phyloP scores from a whole-genome alignment of 768 basidiomycete species.

The Amanita phalloides region DNA sequence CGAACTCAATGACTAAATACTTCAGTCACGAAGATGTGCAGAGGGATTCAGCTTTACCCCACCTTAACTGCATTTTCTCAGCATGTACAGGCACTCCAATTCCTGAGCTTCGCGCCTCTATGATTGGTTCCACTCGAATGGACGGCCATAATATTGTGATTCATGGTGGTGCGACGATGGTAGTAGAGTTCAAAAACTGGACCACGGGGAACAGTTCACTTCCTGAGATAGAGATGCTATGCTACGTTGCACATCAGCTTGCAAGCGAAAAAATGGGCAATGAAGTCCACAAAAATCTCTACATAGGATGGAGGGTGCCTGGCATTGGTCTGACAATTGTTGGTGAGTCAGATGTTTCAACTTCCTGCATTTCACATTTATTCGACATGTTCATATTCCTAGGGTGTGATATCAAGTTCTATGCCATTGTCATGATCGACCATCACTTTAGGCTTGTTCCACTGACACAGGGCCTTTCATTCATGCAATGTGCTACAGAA shows the following conservation, averaged over 20 bases:
- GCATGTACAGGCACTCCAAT: not conserved
- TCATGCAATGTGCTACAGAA: constrained; percentile 9
- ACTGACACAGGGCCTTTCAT: constrained; percentile 13
- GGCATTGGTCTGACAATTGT: constrained; percentile 10
- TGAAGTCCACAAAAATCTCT: not conserved
- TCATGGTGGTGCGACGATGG: constrained; percentile 1
- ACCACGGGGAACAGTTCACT: not conserved
- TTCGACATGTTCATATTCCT: constrained; percentile 1
- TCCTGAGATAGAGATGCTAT: constrained; percentile 5
- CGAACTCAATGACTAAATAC: constrained; percentile 5
- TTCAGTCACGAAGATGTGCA: not conserved
- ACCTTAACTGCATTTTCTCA: constrained; percentile 4
- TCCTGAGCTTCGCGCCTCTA: not conserved
- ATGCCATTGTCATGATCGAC: constrained; percentile 10
- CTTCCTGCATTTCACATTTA: not conserved
- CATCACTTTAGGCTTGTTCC: constrained; percentile 12
- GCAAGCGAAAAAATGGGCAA: not conserved
- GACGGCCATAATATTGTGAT: constrained; percentile 2
- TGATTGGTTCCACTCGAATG: not conserved
- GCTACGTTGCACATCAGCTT: constrained; percentile 5
- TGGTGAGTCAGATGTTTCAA: constrained; percentile 2
- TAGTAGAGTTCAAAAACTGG: constrained; percentile 5
- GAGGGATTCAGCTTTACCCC: constrained; percentile 5
- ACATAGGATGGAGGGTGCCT: constrained; percentile 10
- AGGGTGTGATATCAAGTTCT: constrained; percentile 11